phyloP scores from a whole-genome alignment of 2,329 filamentous ascomycete species.

The Leptographium flavum region DNA sequence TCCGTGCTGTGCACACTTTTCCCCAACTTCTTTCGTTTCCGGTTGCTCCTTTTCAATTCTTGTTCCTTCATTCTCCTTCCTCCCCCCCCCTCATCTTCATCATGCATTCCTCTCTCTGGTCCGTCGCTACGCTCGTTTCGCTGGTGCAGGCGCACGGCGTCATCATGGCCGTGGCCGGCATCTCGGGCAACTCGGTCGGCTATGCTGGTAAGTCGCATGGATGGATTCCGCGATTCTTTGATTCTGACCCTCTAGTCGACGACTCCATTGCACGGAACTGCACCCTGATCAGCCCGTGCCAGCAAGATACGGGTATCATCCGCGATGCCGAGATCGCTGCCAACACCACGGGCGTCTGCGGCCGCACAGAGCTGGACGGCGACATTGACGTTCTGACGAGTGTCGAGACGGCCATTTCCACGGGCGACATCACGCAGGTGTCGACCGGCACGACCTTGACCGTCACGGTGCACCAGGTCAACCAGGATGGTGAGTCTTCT shows the following conservation, averaged over 20 bases:
- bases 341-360: neutral
- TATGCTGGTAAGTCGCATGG: neutral
- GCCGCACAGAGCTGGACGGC: slow-evolving; percentile 3
- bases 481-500: slow-evolving; percentile 1
- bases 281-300: slow-evolving; percentile 3
- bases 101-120: neutral
- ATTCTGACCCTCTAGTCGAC: neutral
- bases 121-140: neutral
- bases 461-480: slow-evolving; percentile 3
- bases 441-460: neutral
- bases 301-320: slow-evolving; percentile 4
- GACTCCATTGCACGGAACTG: slow-evolving; percentile 3
- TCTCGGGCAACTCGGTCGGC: neutral
- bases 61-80: neutral
- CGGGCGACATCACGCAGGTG: neutral
- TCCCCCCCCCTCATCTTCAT: neutral
- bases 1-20: neutral
- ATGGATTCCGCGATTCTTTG: too few species aligned
- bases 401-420: neutral
- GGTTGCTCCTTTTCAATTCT: neutral
- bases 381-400: slow-evolving; percentile 1
- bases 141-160: neutral
- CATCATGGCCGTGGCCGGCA: neutral
- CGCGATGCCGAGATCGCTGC: slow-evolving; percentile 2
- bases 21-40: neutral